Base-by-base conservation (phyloP, 192 early-diverging fungal species). In the Backusella sp. region DNA sequence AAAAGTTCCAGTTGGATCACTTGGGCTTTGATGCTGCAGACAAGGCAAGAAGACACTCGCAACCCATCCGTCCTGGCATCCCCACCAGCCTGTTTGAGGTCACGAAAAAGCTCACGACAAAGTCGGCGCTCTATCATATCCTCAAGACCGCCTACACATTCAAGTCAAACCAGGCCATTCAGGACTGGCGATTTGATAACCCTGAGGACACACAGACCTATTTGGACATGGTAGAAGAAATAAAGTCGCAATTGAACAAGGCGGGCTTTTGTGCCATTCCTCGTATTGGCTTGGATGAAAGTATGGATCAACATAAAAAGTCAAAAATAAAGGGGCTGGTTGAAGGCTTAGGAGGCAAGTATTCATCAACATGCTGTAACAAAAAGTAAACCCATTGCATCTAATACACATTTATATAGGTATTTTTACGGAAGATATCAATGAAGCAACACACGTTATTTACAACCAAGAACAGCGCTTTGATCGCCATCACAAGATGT, bases 1-100 rank as follows among this genome's bases (percentile, higher is more conserved):
- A 79, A 79, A 69, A 79, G 28, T 79, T 79, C 37, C 78, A 79
- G 75, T 46, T 75, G 23, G 74, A 72, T 32, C 59, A 70, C 28
- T 35, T 79, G 8, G 74, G 78, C 26, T 32, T n/a, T 30, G 56
- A 75, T 30, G 78, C 74, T 15, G 73, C 74, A 0, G 41, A 49
- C 17, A 41, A 35, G 56, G 70, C 70, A 26, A 44, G 68, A 71
- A 8, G 65, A 62, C 49, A 65, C 36, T 39, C 68, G 17, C 35
- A 68, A 34, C 15, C n/a, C 17, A 70, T 76, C 39, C 21, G 49
- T n/a, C 65, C 78, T 15, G 56, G 78, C 12, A 23, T 79, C 8
- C 78, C 78, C 7, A 52, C 73, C 0, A 49, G 56, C 9, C 66
- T 79, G 2, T 79, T 79, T 19, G 30, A 39, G 30, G 70, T 79